Percentiles rank a stretch among this genome's conserved stretches.
phyloP scores from a whole-genome alignment of 1,284 basidiomycete genomes.

The Hortiboletus rubellus region DNA sequence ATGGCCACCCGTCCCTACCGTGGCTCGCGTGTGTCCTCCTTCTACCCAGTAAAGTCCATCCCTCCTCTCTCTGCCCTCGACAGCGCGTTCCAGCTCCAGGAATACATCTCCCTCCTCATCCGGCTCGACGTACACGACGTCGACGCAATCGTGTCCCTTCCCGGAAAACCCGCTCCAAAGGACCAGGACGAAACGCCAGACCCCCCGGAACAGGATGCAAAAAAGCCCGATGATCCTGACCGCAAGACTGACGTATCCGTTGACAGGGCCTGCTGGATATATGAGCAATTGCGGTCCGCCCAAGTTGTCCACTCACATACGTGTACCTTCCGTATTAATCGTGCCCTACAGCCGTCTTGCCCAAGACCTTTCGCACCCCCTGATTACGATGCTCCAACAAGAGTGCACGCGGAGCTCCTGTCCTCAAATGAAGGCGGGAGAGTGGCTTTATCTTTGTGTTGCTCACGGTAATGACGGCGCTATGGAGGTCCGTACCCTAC shows the following conservation, averaged over 20 bases:
- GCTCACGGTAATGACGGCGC: conserved; percentile 81
- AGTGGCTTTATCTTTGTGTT: conserved; percentile 96
- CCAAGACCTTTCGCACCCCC: conserved; percentile 87
- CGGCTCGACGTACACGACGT: conserved; percentile 87
- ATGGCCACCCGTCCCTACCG: conserved; percentile 49
- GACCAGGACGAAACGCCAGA: conserved; percentile 45
- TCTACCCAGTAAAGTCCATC: conserved; percentile 69
- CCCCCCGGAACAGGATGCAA: conserved; percentile 37
- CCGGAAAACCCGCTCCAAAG: conserved; percentile 42
- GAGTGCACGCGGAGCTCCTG: conserved; percentile 84
- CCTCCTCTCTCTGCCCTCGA: conserved; percentile 73
- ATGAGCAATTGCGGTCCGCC: conserved; percentile 86
- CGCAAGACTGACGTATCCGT: conserved; percentile 56
- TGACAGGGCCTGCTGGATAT: conserved; percentile 89
- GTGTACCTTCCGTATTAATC: conserved; percentile 4
- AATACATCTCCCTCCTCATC: conserved; percentile 90
- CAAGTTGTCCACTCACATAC: neutral
- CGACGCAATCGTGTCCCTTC: conserved; percentile 76
- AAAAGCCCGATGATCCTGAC: conserved; percentile 41
- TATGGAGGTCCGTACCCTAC: conserved; percentile 59
- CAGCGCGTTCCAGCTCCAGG: conserved; percentile 93
- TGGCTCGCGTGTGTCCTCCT: conserved; percentile 72
- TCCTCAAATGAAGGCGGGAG: conserved; percentile 96
- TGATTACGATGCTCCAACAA: conserved; percentile 83
- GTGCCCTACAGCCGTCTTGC: conserved; percentile 71